Evolutionary conservation across 768 basidiomycete species (phyloP).

Genomic region (Rhizopogon vesiculosus): DNA sequence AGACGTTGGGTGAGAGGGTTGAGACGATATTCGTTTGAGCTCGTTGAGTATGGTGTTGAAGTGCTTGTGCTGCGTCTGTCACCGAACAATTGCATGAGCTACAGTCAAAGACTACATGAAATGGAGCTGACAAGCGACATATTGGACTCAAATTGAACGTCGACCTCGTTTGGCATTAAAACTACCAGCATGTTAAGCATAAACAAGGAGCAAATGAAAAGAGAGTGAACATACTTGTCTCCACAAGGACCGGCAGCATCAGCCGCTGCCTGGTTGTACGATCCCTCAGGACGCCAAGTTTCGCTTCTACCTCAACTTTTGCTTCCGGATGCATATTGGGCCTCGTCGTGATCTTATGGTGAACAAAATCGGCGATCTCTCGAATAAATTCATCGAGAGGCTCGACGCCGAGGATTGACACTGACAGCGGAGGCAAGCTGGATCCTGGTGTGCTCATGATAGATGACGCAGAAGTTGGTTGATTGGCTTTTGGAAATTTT

Average conservation of each 20-base stretch:
- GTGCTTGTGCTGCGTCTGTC: slow-evolving; percentile 79
- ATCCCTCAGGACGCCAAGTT: slow-evolving; percentile 75
- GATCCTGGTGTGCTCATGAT: slow-evolving; percentile 20
- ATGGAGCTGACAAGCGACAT: slow-evolving; percentile 70
- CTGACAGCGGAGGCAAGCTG: slow-evolving; percentile 58
- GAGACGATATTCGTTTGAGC: slow-evolving; percentile 54
- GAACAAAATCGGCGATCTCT: slow-evolving; percentile 86
- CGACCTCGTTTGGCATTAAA: slow-evolving; percentile 52
- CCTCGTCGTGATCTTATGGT: slow-evolving; percentile 59
- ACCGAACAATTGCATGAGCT: slow-evolving; percentile 10
- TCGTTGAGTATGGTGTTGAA: slow-evolving; percentile 86
- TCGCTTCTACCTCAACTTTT: slow-evolving; percentile 84
- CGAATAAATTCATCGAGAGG: slow-evolving; percentile 91
- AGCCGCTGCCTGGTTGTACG: slow-evolving; percentile 51
- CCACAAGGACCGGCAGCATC: slow-evolving; percentile 68
- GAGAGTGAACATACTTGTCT: slow-evolving; percentile 63
- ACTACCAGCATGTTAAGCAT: slow-evolving; percentile 41
- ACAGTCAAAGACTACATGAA: slow-evolving; percentile 3
- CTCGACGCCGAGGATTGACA: slow-evolving; percentile 84
- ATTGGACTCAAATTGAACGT: slow-evolving; percentile 84
- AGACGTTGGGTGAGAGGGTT: slow-evolving; percentile 47
- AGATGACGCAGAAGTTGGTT: slow-evolving; percentile 10
- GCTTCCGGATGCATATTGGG: slow-evolving; percentile 45
- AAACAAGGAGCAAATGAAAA: background rate
- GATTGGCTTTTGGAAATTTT: slow-evolving; percentile 12